phyloP scores from a whole-genome alignment of 129 eudicot species.

The Artemisia tridentata region DNA sequence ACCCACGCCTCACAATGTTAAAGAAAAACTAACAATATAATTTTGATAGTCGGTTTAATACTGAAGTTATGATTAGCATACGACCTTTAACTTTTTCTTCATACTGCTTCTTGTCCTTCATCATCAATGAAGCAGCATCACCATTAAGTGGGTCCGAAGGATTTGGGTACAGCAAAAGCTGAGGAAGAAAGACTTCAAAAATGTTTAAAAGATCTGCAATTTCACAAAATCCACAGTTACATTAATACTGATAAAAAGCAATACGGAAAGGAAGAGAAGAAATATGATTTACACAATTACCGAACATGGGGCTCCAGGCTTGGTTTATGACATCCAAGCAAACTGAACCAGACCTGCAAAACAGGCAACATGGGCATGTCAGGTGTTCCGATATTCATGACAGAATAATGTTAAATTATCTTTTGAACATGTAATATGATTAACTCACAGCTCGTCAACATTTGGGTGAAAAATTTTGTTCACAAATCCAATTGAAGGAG shows the following conservation, averaged over 20 bases:
- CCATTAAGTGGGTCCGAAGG: slow-evolving; percentile 61
- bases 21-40: too few relatives aligned
- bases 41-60: too few relatives aligned
- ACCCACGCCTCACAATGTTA: too few relatives aligned
- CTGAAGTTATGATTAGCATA: background rate
- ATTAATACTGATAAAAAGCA: background rate
- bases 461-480: slow-evolving; percentile 69
- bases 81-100: slow-evolving; percentile 59
- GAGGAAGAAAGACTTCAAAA: slow-evolving; percentile 73
- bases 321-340: slow-evolving; percentile 68
- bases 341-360: slow-evolving; percentile 55
- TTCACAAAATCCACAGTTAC: slow-evolving; percentile 10
- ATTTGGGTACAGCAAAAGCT: slow-evolving; percentile 67
- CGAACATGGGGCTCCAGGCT: slow-evolving; percentile 80
- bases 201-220: slow-evolving; percentile 56
- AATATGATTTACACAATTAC: slow-evolving; percentile 20
- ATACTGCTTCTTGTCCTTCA: slow-evolving; percentile 51
- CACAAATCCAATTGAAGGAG: slow-evolving; percentile 59
- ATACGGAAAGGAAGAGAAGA: background rate
- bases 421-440: slow-evolving; percentile 1
- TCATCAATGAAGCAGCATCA: slow-evolving; percentile 62
- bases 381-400: background rate
- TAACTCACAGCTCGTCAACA: slow-evolving; percentile 54
- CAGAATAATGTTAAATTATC: background rate
- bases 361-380: background rate